Percentiles rank a stretch among this genome's conserved stretches.
These are phyloP conservation scores for Glycyrrhiza uralensis DNA, from an alignment of 306 rosid species.

Conservation along the genomic window DNA sequence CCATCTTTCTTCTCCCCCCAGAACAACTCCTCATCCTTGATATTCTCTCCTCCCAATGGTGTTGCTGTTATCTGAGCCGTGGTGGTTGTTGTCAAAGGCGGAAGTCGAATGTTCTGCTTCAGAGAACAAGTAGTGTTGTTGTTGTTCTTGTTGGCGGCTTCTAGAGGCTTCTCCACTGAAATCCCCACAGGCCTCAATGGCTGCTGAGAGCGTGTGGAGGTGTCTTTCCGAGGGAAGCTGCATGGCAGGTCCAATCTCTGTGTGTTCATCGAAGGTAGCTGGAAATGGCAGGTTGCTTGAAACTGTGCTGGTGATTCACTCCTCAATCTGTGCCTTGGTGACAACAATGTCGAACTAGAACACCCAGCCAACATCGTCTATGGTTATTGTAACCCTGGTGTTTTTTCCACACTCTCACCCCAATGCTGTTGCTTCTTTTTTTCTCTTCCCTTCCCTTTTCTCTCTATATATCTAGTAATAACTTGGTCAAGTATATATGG, in stretches of 20 bases:
- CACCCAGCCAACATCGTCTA: conserved; percentile 99
- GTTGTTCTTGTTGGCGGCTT: conserved; percentile 45
- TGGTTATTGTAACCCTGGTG: conserved; percentile 14
- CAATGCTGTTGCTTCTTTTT: conserved; percentile 32
- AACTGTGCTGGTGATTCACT: conserved; percentile 82
- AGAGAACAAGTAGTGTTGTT: conserved; percentile 48
- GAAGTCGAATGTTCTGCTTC: conserved; percentile 79
- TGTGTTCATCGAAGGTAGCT: conserved; percentile 88
- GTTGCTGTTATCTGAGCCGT: conserved; percentile 11
- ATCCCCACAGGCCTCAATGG: conserved; percentile 65
- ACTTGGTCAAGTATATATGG: conserved; percentile 15
- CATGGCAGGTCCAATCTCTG: conserved; percentile 94
- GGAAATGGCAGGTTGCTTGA: conserved; percentile 93
- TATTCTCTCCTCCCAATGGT: conserved; percentile 27
- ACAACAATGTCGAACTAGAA: conserved; percentile 95
- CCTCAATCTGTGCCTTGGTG: conserved; percentile 98
- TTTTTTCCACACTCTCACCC: conserved; percentile 54
- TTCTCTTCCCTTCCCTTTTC: conserved; percentile 29
- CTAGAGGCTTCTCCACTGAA: conserved; percentile 56
- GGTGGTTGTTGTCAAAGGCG: conserved; percentile 57
- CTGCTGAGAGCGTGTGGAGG: conserved; percentile 63
- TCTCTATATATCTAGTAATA: conserved; percentile 33
- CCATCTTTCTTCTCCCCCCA: conserved; percentile 53
- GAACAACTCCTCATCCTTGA: conserved; percentile 54
- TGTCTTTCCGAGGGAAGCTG: conserved; percentile 67